Base-by-base conservation (phyloP, 495 filamentous ascomycete genomes). In the Hyaloscypha bicolor region DNA sequence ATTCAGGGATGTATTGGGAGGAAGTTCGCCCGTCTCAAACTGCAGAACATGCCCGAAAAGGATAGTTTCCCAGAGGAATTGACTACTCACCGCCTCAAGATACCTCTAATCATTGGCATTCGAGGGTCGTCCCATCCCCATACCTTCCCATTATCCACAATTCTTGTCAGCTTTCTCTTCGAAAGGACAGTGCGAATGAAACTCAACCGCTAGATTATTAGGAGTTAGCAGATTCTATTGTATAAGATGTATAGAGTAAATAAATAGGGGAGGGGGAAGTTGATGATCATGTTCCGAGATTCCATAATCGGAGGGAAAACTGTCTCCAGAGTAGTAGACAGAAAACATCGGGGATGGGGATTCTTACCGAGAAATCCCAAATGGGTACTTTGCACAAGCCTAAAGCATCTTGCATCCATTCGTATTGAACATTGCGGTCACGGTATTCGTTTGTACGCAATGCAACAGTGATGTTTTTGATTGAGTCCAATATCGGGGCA, bases 161-260 rank as follows among this genome's bases (percentile, higher is more conserved):
- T 85, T 82, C 93, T 94, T 33, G 93, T 91, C 31, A 98, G 86
- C 82, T 97, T 97, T 48, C 94, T 88, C 84, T 97, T 98, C 22
- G 91, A 94, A 3, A 97, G 84, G 67, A 97, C 83, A 1, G 93
- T 96, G 25, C 88, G 86, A 75, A 96, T 86, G 73, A 97, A 97
- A 84, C 96, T 97, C 84, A 97, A 91, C 69, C 94, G 90, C 53
- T 93, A 86, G 79, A 97, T 89, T 9, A 88, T 71, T 11, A 73
- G 74, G 22, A 83, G 52, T 55, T n/a, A 55, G 52, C 4, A 55
- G 2, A 55, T 37, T 55, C 21, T 22, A n/a, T 21, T 55, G 52
- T 55, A 30, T 55, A 21, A 30, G 52, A 21, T n/a, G 29, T 55
- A 55, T 55, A 30, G 52, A 55, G 52, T 55, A 55, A 55, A 55